Conservation (phyloP, 768 basidiomycete genomes). For the Macrolepiota dolichaula region DNA sequence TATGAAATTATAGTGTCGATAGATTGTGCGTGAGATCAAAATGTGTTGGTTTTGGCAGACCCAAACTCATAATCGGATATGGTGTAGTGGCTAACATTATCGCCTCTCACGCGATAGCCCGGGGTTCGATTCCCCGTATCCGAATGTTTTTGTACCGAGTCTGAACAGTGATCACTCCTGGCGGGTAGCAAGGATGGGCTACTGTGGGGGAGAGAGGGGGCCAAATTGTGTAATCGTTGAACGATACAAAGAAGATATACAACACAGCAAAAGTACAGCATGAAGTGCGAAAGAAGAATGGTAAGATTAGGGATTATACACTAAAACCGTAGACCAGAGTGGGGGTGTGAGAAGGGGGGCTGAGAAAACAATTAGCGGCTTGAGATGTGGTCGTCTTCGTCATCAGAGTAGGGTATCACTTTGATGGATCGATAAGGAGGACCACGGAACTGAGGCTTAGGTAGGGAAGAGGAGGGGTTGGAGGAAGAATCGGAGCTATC, state of each 20-base stretch:
- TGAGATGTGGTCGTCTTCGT: slow-evolving; percentile 35
- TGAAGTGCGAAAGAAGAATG: no score
- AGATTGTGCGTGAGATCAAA: no score
- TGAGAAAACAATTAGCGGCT: slow-evolving; percentile 24
- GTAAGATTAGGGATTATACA: background rate
- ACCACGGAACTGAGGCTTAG: slow-evolving; percentile 16
- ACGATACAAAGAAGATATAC: background rate
- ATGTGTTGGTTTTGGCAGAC: no score
- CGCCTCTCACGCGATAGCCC: slow-evolving; percentile 17
- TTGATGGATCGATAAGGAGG: slow-evolving; percentile 38
- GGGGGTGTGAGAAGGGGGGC: background rate
- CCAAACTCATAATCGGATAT: slow-evolving; percentile 15
- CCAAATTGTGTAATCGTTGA: background rate
- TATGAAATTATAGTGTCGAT: background rate
- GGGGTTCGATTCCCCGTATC: slow-evolving; percentile 11
- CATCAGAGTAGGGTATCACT: slow-evolving; percentile 42
- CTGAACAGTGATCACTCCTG: background rate
- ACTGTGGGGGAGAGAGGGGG: background rate
- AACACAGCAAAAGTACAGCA: background rate
- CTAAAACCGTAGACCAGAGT: background rate
- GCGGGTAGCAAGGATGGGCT: background rate
- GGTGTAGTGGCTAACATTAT: slow-evolving; percentile 20
- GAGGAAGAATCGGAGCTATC: slow-evolving; percentile 28
- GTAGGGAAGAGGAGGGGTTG: slow-evolving; percentile 18
- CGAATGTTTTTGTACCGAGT: background rate